A percentile compares a stretch with the other conserved stretches of the same genome.
These are phyloP conservation scores for Phytophthora citrophthora DNA, from an alignment of 352 stramenopile species.

Conservation along the genomic window DNA sequence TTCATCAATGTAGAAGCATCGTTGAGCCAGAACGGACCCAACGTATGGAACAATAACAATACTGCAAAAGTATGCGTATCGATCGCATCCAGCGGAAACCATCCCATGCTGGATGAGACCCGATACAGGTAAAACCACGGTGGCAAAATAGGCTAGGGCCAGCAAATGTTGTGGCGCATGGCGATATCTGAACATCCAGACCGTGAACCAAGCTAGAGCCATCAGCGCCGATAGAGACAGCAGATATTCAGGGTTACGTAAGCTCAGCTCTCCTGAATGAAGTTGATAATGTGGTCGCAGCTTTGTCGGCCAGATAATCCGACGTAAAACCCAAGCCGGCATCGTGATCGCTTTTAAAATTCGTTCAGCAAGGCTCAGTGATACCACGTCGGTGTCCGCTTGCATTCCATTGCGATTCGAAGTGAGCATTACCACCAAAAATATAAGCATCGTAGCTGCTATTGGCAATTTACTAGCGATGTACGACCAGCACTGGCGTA, in stretches of 20 bases:
- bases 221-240: conserved; percentile 27
- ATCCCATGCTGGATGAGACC: conserved; percentile 80
- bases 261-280: conserved; percentile 39
- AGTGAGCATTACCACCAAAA: conserved; percentile 46
- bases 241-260: conserved; percentile 41
- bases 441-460: conserved; percentile 22
- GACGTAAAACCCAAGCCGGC: conserved; percentile 43
- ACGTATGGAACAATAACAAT: conserved; percentile 51
- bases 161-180: conserved; percentile 38
- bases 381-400: conserved; percentile 48
- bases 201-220: conserved; percentile 22
- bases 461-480: conserved; percentile 33
- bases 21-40: conserved; percentile 23
- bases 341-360: conserved; percentile 52
- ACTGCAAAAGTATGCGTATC: conserved; percentile 72
- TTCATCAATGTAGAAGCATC: conserved; percentile 11
- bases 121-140: conserved; percentile 62
- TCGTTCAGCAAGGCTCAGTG: conserved; percentile 41
- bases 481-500: conserved; percentile 28
- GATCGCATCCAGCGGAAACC: conserved; percentile 53
- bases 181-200: conserved; percentile 24
- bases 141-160: conserved; percentile 41
- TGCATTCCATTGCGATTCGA: conserved; percentile 54
- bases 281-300: conserved; percentile 71
- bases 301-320: conserved; percentile 50